Evolutionary conservation across 768 basidiomycete genomes (phyloP).

Genomic region (Ramaria sp.): DNA sequence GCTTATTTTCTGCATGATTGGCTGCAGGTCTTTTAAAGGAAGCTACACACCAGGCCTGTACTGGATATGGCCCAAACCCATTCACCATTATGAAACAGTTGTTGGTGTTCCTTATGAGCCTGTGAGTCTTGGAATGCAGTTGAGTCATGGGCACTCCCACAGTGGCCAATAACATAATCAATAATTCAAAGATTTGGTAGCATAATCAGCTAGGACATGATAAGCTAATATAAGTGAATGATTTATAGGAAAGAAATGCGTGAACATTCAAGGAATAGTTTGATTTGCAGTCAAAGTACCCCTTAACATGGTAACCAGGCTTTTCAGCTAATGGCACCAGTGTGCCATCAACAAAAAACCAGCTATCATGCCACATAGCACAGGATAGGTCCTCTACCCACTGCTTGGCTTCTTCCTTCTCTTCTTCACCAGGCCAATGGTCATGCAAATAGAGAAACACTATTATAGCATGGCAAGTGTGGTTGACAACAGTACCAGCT

Average conservation of each 20-base stretch:
- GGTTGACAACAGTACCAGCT: conserved; percentile 15
- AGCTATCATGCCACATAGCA: conserved; percentile 21
- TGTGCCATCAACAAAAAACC: conserved; percentile 21
- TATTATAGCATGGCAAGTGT: conserved; percentile 14
- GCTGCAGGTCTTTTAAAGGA: too few species aligned
- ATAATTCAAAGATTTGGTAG: conserved; percentile 17
- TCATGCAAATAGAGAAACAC: conserved; percentile 8
- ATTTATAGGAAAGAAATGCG: conserved; percentile 10
- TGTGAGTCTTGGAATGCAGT: too few species aligned
- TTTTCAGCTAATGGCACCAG: conserved; percentile 23
- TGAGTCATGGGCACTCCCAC: conserved; percentile 13
- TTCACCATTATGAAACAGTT: too few species aligned
- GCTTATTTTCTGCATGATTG: too few species aligned
- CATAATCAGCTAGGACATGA: too few species aligned
- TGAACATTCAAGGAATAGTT: conserved; percentile 21
- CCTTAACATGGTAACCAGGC: too few species aligned
- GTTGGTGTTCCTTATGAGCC: too few species aligned
- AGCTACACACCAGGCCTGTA: too few species aligned
- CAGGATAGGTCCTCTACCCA: conserved; percentile 7
- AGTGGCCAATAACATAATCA: conserved; percentile 19
- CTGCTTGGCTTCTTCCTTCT: conserved; percentile 6
- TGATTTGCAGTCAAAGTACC: not conserved
- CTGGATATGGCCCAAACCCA: too few species aligned
- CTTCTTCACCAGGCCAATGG: not conserved
- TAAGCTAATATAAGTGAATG: too few species aligned